These are phyloP conservation scores for Lipomyces japonicus DNA, from an alignment of 805 yeast species.

Conservation along the genomic window DNA sequence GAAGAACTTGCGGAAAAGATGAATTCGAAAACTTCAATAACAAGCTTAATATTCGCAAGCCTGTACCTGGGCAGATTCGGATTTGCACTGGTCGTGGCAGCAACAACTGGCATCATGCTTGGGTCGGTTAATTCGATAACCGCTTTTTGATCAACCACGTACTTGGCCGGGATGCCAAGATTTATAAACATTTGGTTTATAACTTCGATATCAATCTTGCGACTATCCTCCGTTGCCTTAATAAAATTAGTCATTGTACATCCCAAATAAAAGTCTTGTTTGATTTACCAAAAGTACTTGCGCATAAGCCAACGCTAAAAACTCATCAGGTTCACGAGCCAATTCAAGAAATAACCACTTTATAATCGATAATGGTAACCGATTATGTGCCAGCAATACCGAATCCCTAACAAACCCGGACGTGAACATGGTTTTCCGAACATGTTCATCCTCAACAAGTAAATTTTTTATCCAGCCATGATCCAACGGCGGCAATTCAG, in stretches of 20 bases:
- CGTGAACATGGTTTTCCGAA: constrained; percentile 8
- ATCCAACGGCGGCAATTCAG: no score
- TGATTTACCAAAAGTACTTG: constrained; percentile 1
- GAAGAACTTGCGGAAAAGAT: background rate
- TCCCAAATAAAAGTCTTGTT: no score
- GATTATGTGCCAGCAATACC: constrained; percentile 9
- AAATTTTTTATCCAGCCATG: no score
- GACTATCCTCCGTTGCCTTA: background rate
- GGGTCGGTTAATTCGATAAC: no score
- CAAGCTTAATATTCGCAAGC: background rate
- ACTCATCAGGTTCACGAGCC: constrained; percentile 14
- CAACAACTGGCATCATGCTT: no score
- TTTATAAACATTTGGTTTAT: background rate
- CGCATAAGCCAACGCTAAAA: constrained; percentile 5
- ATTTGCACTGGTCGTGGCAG: background rate
- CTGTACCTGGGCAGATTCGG: background rate
- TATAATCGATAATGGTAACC: constrained; percentile 3
- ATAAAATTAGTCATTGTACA: no score
- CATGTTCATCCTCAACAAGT: background rate
- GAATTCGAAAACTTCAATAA: constrained; percentile 1
- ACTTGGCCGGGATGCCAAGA: constrained; percentile 5
- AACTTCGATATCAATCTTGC: background rate
- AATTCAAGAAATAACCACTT: constrained; percentile 14
- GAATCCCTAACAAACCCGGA: constrained; percentile 12
- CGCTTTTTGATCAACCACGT: no score